Evolutionary conservation across 345 rosid species (phyloP).

Genomic region (Toxicodendron radicans): DNA sequence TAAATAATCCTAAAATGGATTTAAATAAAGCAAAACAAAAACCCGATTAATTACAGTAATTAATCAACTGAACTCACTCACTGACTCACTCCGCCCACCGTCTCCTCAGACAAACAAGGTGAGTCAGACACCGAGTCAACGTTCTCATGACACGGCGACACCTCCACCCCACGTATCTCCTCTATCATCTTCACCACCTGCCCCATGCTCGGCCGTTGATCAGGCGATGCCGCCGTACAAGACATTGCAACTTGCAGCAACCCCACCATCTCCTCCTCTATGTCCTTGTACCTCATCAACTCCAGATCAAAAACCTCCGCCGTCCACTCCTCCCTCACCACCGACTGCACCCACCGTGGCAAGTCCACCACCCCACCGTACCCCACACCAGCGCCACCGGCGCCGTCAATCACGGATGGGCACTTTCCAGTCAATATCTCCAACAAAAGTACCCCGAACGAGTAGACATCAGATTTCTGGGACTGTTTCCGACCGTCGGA

Average conservation of each 20-base stretch:
- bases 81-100: slow-evolving; percentile 56
- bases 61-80: slow-evolving; percentile 18
- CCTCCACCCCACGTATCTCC: slow-evolving; percentile 58
- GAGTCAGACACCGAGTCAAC: slow-evolving; percentile 68
- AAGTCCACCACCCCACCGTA: slow-evolving; percentile 60
- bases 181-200: slow-evolving; percentile 76
- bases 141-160: slow-evolving; percentile 64
- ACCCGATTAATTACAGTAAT: neutral
- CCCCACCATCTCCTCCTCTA: slow-evolving; percentile 87
- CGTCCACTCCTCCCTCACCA: slow-evolving; percentile 88
- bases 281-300: slow-evolving; percentile 82
- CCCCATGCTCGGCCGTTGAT: slow-evolving; percentile 64
- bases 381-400: slow-evolving; percentile 40
- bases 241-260: slow-evolving; percentile 70
- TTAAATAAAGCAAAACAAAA: neutral
- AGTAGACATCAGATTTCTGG: slow-evolving; percentile 76
- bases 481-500: slow-evolving; percentile 48
- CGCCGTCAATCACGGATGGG: slow-evolving; percentile 54
- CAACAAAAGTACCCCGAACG: slow-evolving; percentile 70
- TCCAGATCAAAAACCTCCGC: slow-evolving; percentile 85
- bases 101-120: slow-evolving; percentile 77
- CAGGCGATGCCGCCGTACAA: slow-evolving; percentile 47
- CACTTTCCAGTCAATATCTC: slow-evolving; percentile 84
- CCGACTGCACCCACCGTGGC: slow-evolving; percentile 80
- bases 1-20: neutral